Percentiles rank a stretch among this genome's conserved stretches.
Conservation (phyloP, 495 filamentous ascomycete species). For the Delitschia confertaspora region DNA sequence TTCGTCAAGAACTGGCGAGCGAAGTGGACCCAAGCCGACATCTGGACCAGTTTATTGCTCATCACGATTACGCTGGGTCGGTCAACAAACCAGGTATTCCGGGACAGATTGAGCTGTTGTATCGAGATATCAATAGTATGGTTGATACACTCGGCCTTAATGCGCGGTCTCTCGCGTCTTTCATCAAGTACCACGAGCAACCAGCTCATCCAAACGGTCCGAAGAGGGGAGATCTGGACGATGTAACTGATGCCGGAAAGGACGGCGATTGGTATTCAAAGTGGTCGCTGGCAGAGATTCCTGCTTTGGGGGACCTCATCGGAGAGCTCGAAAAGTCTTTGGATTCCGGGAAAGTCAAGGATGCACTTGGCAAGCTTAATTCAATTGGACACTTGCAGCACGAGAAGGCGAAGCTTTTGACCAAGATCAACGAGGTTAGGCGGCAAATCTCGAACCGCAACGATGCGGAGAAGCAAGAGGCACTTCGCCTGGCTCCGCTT, state of each 20-base stretch:
- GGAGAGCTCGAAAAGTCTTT: slow-evolving; percentile 39
- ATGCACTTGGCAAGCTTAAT: slow-evolving; percentile 54
- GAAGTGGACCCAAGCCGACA: slow-evolving; percentile 45
- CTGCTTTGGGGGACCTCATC: slow-evolving; percentile 47
- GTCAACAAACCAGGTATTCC: slow-evolving; percentile 55
- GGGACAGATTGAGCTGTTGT: slow-evolving; percentile 75
- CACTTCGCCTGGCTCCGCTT: slow-evolving; percentile 59
- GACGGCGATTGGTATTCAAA: slow-evolving; percentile 45
- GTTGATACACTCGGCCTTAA: slow-evolving; percentile 87
- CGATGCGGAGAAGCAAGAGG: slow-evolving; percentile 54
- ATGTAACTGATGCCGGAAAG: slow-evolving; percentile 38
- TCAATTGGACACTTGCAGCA: slow-evolving; percentile 52
- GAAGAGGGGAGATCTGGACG: slow-evolving; percentile 49
- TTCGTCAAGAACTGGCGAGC: slow-evolving; percentile 48
- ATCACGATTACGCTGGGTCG: slow-evolving; percentile 54
- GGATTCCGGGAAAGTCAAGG: slow-evolving; percentile 53
- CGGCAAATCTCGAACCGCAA: slow-evolving; percentile 54
- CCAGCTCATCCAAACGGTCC: slow-evolving; percentile 43
- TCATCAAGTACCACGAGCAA: slow-evolving; percentile 54
- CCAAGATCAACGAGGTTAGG: slow-evolving; percentile 63
- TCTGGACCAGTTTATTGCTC: slow-evolving; percentile 56
- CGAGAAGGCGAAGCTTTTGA: slow-evolving; percentile 57
- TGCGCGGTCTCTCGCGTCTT: slow-evolving; percentile 62
- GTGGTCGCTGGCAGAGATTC: slow-evolving; percentile 63
- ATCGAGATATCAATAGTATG: slow-evolving; percentile 93